These are phyloP conservation scores for Tulasnella sp. DNA, from an alignment of 768 basidiomycete species.

Conservation along the genomic window DNA sequence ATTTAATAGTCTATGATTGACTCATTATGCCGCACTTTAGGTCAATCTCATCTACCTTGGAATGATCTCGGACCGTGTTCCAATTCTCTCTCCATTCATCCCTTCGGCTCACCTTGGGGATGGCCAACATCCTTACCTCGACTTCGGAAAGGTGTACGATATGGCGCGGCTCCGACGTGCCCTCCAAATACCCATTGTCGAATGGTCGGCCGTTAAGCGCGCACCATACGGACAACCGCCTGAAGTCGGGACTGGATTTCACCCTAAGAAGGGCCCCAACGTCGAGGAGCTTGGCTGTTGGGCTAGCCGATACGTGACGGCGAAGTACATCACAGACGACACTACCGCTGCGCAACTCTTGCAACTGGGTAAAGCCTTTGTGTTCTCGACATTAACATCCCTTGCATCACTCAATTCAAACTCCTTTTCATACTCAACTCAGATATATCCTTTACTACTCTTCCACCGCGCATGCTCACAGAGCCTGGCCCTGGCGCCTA, in stretches of 20 bases:
- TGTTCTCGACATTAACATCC: no score
- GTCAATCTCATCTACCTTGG: constrained; percentile 49
- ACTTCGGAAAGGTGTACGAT: constrained; percentile 52
- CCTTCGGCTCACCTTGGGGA: constrained; percentile 27
- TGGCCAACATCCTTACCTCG: constrained; percentile 25
- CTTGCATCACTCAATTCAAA: no score
- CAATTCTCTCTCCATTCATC: constrained; percentile 47
- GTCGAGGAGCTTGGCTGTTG: constrained; percentile 14
- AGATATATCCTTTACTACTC: no score
- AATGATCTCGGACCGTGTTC: constrained; percentile 43
- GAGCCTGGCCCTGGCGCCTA: not conserved
- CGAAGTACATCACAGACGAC: no score
- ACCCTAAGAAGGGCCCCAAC: no score
- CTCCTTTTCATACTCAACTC: no score
- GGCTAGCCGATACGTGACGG: no score
- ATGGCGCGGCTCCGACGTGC: constrained; percentile 38
- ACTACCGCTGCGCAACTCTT: no score
- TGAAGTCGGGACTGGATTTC: not conserved
- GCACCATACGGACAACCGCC: constrained; percentile 18
- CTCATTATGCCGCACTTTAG: not conserved
- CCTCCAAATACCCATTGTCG: constrained; percentile 42
- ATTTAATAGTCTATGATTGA: not conserved
- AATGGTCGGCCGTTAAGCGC: constrained; percentile 56
- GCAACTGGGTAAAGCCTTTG: constrained; percentile 1
- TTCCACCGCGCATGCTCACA: not conserved